Evolutionary conservation across 805 yeast genomes (phyloP), one percentile per base, ranked within the genome.

Genomic region (Blastobotrys peoriensis): DNA sequence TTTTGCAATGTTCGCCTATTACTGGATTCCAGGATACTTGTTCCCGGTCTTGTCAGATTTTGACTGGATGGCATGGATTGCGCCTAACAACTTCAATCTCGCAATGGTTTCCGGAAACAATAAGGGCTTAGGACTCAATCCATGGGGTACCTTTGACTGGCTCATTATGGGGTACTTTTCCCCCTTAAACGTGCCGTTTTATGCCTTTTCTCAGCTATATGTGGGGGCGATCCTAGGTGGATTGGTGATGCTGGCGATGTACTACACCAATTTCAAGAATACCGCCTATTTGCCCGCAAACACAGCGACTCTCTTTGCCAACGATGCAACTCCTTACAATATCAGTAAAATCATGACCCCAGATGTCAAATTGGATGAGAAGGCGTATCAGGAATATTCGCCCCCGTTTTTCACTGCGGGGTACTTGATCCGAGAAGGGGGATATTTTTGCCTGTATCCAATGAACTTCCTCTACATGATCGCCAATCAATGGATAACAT

Each of bases 71-170:
- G 69, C 63, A 21, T 77, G 83, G 82, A 76, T 76, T 34, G 67
- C 51, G 1, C 66, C 66, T 13, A 59, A 78, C 49, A 79, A 79
- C 55, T 76, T 78, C 46, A 67, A 72, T 34, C 73, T 77, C 3
- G 80, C 79, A 51, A 77, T 79, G 41, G 63, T 82, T 34, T 79
- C 82, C 43, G 89, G 89, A 27, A 72, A 75, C 75, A 81, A 81
- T 61, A 43, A 47, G 27, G 61, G 61, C 1, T 46, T 69, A 47
- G 74, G 74, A 0, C 38, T 68, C 40, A 69, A 69, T 50, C 74
- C 74, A 6, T 51, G 66, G 22, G 54, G 73, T n/a, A 57, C 69
- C 6, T 67, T 68, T 50, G 74, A 69, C 51, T 65, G 69, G 71
- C 33, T 41, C 27, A 33, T 19, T 20, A 38, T 41, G 19, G 48